These are phyloP conservation scores for Nephelium lappaceum DNA, from an alignment of 345 rosid genomes.

Conservation along the genomic window DNA sequence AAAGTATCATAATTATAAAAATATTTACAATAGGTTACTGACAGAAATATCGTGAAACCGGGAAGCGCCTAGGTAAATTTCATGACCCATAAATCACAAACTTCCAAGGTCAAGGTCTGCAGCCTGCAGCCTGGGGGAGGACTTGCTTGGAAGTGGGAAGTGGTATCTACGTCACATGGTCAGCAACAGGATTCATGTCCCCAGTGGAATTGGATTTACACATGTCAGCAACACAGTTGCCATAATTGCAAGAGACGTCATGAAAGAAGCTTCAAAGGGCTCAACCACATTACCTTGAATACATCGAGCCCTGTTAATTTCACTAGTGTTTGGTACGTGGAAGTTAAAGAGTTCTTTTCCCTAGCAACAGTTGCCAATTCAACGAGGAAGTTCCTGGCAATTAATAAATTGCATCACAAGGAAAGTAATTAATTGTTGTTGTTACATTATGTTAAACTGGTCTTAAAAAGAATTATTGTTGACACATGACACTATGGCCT, in stretches of 20 bases:
- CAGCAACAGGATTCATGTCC: neutral
- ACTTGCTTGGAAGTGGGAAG: neutral
- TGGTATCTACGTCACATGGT: neutral
- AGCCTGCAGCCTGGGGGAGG: neutral
- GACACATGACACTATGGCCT: neutral
- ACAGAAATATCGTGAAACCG: neutral
- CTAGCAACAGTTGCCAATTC: neutral
- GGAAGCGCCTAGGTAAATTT: neutral
- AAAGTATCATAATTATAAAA: neutral
- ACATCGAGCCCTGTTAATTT: neutral
- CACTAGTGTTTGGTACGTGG: neutral
- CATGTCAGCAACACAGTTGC: neutral
- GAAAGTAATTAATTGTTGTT: neutral
- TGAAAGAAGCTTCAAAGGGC: neutral
- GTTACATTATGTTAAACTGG: neutral
- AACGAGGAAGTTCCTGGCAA: neutral
- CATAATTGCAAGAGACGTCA: neutral
- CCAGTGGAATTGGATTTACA: neutral
- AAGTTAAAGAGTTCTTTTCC: neutral
- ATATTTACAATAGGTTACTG: neutral
- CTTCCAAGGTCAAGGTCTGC: neutral
- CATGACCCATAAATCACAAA: neutral
- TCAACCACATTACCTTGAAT: neutral
- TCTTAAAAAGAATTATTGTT: neutral
- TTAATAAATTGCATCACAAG: neutral